Conservation (phyloP, 1,284 basidiomycete genomes). For the Lignosus rhinocerotis region DNA sequence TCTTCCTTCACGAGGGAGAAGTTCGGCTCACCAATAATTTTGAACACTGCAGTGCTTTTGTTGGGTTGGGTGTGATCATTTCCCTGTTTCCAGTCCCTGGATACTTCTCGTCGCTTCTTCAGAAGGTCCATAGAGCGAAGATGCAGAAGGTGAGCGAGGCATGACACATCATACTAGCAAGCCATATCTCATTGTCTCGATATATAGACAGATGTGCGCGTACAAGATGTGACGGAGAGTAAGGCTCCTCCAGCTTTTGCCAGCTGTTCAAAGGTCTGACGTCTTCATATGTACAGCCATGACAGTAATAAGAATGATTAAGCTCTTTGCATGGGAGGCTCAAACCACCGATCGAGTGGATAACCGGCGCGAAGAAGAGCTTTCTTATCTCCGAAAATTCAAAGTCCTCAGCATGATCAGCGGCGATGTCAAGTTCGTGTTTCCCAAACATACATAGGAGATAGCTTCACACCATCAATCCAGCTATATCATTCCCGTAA, state of each 20-base stretch:
- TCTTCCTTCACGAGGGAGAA: not conserved
- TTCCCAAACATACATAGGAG: not conserved
- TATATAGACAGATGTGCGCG: slow-evolving; percentile 46
- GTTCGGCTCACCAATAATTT: not conserved
- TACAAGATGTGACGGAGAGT: slow-evolving; percentile 52
- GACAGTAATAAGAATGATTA: no score
- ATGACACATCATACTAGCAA: not conserved
- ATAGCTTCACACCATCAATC: not conserved
- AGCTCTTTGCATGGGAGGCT: no score
- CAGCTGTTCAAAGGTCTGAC: no score
- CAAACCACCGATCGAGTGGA: no score
- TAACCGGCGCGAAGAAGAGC: no score
- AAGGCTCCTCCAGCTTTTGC: no score
- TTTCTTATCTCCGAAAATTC: no score
- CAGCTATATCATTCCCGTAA: slow-evolving; percentile 59
- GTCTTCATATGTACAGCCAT: no score
- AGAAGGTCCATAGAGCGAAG: slow-evolving; percentile 32
- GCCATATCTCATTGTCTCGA: slow-evolving; percentile 27
- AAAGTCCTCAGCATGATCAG: no score
- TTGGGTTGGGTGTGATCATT: slow-evolving; percentile 55
- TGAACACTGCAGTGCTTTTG: slow-evolving; percentile 36
- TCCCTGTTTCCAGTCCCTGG: slow-evolving; percentile 53
- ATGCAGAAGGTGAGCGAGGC: slow-evolving; percentile 34
- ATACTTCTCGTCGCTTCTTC: slow-evolving; percentile 33
- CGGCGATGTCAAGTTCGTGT: not conserved